Evolutionary conservation across 164 flowering plant species (phyloP).

Genomic region (Magnolia changhungtana): DNA sequence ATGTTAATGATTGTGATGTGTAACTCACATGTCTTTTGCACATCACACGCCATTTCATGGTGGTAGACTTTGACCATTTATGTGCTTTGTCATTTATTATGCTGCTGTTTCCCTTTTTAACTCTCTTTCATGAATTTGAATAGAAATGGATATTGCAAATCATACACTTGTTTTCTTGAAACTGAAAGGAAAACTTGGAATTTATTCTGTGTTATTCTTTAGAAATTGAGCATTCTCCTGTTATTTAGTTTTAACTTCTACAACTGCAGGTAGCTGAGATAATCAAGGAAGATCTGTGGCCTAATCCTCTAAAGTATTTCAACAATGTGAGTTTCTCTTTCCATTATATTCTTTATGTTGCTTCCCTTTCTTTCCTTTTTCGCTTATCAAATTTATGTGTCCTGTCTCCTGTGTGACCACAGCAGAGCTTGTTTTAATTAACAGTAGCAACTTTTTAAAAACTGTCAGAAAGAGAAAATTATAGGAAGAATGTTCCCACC

Average conservation of each 20-base stretch:
- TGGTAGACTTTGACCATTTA: no score
- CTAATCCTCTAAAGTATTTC: slow-evolving; percentile 51
- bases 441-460: no score
- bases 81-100: neutral
- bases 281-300: slow-evolving; percentile 57
- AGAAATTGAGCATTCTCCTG: neutral
- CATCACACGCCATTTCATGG: neutral
- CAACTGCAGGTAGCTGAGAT: slow-evolving; percentile 46
- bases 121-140: neutral
- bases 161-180: neutral
- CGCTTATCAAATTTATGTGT: neutral
- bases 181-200: neutral
- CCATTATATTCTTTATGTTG: neutral
- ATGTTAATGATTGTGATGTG: neutral
- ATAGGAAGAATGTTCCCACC: no score
- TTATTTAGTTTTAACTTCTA: slow-evolving; percentile 3
- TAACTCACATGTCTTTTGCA: neutral
- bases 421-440: no score
- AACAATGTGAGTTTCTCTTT: slow-evolving; percentile 34
- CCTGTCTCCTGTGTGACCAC: no score
- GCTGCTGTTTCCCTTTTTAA: neutral
- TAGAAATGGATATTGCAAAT: neutral
- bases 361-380: neutral
- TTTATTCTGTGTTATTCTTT: neutral
- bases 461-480: no score